Evolutionary conservation across 2,329 filamentous ascomycete species (phyloP).

Genomic region (Xylariaceae sp.): DNA sequence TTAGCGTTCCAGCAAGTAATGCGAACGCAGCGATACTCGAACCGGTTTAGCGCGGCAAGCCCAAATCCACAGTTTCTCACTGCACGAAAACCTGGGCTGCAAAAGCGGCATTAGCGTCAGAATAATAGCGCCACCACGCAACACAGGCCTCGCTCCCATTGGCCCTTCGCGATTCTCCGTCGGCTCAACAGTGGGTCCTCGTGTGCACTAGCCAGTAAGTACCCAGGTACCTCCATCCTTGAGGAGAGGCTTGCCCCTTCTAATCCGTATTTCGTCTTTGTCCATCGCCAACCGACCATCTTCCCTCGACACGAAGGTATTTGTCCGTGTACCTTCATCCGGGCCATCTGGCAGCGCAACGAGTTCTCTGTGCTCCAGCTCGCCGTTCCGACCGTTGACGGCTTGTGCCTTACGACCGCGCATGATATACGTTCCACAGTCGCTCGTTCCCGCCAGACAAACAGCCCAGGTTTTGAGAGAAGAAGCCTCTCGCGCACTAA

Average conservation of each 20-base stretch:
- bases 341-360: slow-evolving; percentile 21
- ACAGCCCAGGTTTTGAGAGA: neutral
- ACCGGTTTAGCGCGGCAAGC: neutral
- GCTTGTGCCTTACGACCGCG: neutral
- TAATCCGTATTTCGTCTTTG: neutral
- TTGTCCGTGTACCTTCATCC: slow-evolving; percentile 6
- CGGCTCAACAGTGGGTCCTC: neutral
- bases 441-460: slow-evolving; percentile 18
- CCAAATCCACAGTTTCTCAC: neutral
- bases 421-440: slow-evolving; percentile 14
- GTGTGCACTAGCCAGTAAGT: neutral
- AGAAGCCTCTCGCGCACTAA: neutral
- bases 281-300: slow-evolving; percentile 6
- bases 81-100: neutral
- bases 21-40: neutral
- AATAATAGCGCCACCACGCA: neutral
- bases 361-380: slow-evolving; percentile 15
- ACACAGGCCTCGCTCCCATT: neutral
- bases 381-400: slow-evolving; percentile 7
- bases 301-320: slow-evolving; percentile 1
- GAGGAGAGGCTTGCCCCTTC: slow-evolving; percentile 7
- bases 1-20: neutral
- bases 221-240: too few relatives aligned
- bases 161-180: neutral
- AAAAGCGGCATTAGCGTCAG: neutral